These are phyloP conservation scores for Anisodus acutangulus DNA, from an alignment of 257 asterid species.

Conservation along the genomic window DNA sequence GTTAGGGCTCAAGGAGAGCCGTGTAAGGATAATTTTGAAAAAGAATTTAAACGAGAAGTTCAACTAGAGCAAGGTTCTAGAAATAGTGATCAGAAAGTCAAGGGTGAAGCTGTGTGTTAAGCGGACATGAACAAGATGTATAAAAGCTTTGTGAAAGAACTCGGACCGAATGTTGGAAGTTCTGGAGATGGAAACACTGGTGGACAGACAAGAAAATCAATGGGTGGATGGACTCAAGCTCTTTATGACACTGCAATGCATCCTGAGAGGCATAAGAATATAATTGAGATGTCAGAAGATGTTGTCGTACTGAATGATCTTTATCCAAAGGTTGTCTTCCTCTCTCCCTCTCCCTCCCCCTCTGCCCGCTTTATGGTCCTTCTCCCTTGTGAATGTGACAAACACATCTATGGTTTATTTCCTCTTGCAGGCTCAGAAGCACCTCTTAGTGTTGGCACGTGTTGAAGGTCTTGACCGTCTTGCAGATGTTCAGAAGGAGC, in stretches of 20 bases:
- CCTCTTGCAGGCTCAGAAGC: conserved; percentile 69
- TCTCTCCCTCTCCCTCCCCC: conserved; percentile 31
- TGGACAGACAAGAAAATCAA: conserved; percentile 42
- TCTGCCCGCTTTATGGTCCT: conserved; percentile 15
- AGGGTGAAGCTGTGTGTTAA: conserved; percentile 54
- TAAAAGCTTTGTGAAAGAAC: conserved; percentile 48
- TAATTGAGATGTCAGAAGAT: conserved; percentile 64
- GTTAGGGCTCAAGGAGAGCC: conserved; percentile 37
- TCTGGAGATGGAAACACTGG: conserved; percentile 31
- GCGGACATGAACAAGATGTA: conserved; percentile 55
- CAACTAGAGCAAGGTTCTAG: conserved; percentile 32
- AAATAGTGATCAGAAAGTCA: conserved; percentile 52
- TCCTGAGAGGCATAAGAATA: conserved; percentile 62
- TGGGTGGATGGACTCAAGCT: conserved; percentile 75
- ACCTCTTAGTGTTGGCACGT: conserved; percentile 75
- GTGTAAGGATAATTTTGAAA: conserved; percentile 30
- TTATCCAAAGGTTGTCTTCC: conserved; percentile 78
- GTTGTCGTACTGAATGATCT: conserved; percentile 81
- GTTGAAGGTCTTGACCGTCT: conserved; percentile 72
- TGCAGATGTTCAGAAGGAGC: conserved; percentile 62
- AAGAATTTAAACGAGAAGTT: conserved; percentile 33
- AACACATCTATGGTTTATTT: not conserved
- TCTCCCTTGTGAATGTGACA: conserved; percentile 5
- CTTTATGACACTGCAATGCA: conserved; percentile 76
- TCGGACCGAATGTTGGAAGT: conserved; percentile 39